Conservation (phyloP, 257 asterid species). For the Lycium ferocissimum region DNA sequence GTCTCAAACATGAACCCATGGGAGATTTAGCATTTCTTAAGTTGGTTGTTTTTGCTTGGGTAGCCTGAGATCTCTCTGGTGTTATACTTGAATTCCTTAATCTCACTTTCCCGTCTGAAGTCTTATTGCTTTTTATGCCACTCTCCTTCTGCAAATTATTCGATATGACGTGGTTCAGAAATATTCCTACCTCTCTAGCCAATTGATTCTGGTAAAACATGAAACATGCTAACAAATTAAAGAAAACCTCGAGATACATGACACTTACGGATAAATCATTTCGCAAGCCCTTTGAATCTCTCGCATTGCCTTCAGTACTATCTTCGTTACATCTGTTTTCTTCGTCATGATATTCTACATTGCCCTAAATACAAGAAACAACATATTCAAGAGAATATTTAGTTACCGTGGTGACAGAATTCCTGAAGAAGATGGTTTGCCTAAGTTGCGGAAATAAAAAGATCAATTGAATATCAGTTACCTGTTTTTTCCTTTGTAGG, state of each 20-base stretch:
- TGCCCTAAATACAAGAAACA: conserved; percentile 29
- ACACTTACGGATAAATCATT: conserved; percentile 30
- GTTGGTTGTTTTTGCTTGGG: conserved; percentile 42
- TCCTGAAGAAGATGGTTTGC: not conserved
- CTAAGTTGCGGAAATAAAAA: not conserved
- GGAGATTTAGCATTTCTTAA: conserved; percentile 54
- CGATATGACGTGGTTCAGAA: conserved; percentile 15
- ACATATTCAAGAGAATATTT: conserved; percentile 6
- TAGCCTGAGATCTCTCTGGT: conserved; percentile 37
- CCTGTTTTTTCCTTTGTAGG: conserved; percentile 63
- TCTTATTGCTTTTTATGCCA: conserved; percentile 33
- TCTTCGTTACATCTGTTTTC: conserved; percentile 22
- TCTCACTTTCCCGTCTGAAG: conserved; percentile 43
- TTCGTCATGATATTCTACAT: not conserved
- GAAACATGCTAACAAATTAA: not conserved
- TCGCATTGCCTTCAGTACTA: conserved; percentile 30
- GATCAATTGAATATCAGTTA: conserved; percentile 53
- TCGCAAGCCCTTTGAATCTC: conserved; percentile 18
- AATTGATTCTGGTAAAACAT: conserved; percentile 15
- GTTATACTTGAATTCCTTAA: conserved; percentile 46
- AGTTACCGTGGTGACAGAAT: not conserved
- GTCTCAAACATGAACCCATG: conserved; percentile 44
- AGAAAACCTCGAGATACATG: not conserved
- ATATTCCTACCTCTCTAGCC: not conserved
- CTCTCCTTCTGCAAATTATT: conserved; percentile 51